phyloP scores from a whole-genome alignment of 169 alveolate species.

The Neospora caninum region DNA sequence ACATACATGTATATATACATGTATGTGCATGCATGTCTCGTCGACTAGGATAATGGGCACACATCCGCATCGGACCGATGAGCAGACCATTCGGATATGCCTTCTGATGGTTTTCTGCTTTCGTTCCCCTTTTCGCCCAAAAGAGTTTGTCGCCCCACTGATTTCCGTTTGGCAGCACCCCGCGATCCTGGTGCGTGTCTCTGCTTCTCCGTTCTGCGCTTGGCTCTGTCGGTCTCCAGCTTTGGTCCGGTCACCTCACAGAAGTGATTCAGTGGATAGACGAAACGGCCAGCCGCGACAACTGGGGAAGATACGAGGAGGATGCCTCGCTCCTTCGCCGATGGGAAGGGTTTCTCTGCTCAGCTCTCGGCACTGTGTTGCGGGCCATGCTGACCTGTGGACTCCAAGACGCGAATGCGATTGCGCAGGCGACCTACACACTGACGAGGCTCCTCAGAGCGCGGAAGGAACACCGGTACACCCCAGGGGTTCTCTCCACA shows the following conservation, averaged over 20 bases:
- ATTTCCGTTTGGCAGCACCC: no score
- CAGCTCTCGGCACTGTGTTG: background rate
- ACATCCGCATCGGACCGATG: no score
- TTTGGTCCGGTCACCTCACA: background rate
- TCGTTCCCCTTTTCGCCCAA: no score
- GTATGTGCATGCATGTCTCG: no score
- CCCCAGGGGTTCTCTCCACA: no score
- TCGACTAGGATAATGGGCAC: no score
- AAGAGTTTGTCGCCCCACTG: no score
- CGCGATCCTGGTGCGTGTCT: no score
- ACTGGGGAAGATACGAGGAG: background rate
- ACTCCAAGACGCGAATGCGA: slow-evolving; percentile 12
- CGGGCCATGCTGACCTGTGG: background rate
- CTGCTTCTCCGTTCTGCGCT: background rate
- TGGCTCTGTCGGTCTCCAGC: background rate
- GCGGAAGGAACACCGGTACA: slow-evolving; percentile 11
- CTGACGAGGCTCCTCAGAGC: background rate
- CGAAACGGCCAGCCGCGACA: background rate
- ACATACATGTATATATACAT: no score
- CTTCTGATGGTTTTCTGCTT: no score
- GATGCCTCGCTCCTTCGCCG: background rate
- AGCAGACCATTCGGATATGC: no score
- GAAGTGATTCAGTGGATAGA: background rate
- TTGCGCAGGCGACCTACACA: slow-evolving; percentile 12
- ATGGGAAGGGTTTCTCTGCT: background rate